Conservation (phyloP, 345 rosid species). For the Arabidopsis arenosa region DNA sequence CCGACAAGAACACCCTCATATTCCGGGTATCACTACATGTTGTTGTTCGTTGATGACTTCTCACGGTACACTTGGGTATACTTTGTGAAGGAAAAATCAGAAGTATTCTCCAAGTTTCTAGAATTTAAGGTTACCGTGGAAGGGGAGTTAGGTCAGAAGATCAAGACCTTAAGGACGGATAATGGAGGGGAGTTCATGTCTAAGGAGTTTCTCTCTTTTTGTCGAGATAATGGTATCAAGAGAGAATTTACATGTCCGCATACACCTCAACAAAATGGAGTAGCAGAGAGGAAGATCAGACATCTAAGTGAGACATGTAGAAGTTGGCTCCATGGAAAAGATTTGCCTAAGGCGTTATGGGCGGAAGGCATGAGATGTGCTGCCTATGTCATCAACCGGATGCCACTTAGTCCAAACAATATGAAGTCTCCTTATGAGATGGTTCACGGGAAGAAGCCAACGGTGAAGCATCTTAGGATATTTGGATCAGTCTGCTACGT, state of each 20-base stretch:
- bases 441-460: background rate
- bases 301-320: slow-evolving; percentile 19
- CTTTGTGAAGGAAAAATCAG: too few relatives aligned
- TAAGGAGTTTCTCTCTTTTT: too few relatives aligned
- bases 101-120: background rate
- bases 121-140: background rate
- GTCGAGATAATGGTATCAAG: too few relatives aligned
- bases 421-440: slow-evolving; percentile 1
- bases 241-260: background rate
- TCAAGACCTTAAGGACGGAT: too few relatives aligned
- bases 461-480: slow-evolving; percentile 7
- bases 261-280: slow-evolving; percentile 9
- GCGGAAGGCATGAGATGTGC: too few relatives aligned
- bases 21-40: background rate
- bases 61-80: background rate
- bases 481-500: slow-evolving; percentile 16
- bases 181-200: too few relatives aligned
- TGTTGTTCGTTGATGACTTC: background rate
- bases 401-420: background rate
- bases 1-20: background rate
- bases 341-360: background rate
- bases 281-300: background rate
- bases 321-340: background rate
- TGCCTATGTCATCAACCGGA: too few relatives aligned
- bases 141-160: too few relatives aligned